These are phyloP conservation scores for Trametes cubensis DNA, from an alignment of 768 basidiomycete species.

Conservation along the genomic window DNA sequence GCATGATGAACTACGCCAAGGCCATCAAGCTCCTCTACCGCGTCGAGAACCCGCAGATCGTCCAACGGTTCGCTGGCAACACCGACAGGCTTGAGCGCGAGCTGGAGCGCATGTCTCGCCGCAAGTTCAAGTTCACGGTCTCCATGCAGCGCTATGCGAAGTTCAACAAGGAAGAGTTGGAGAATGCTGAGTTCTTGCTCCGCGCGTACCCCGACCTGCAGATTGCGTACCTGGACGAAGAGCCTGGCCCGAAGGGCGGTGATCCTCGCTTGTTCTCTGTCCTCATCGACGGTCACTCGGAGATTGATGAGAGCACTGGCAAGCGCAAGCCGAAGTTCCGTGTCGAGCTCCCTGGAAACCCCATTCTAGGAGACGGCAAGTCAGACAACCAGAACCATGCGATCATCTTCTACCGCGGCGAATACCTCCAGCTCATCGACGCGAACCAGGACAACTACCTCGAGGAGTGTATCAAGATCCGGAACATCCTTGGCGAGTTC, in stretches of 20 bases:
- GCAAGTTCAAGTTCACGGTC: constrained; percentile 98
- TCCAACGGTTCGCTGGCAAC: constrained; percentile 94
- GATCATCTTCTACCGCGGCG: constrained; percentile 98
- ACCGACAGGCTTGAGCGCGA: constrained; percentile 95
- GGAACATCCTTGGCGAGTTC: constrained; percentile 96
- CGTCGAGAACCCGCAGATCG: constrained; percentile 97
- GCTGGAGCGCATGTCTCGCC: constrained; percentile 92
- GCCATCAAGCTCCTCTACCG: constrained; percentile 99
- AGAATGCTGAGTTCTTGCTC: constrained; percentile 96
- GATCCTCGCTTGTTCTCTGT: constrained; percentile 91
- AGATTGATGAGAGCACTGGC: constrained; percentile 85
- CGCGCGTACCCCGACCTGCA: constrained; percentile 98
- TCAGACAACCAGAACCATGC: constrained; percentile 99
- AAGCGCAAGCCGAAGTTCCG: constrained; percentile 96
- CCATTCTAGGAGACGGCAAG: constrained; percentile 98
- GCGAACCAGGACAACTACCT: constrained; percentile 99
- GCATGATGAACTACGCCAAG: constrained; percentile 99
- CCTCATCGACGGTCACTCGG: constrained; percentile 97
- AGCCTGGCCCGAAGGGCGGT: constrained; percentile 83
- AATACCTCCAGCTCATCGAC: constrained; percentile 98
- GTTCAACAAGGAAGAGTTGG: constrained; percentile 98
- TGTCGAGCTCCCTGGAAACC: constrained; percentile 96
- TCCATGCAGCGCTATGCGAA: constrained; percentile 99
- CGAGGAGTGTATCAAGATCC: constrained; percentile 98
- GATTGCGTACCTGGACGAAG: constrained; percentile 98